These are phyloP conservation scores for Hibiscus trionum DNA, from an alignment of 345 rosid genomes.

Conservation along the genomic window DNA sequence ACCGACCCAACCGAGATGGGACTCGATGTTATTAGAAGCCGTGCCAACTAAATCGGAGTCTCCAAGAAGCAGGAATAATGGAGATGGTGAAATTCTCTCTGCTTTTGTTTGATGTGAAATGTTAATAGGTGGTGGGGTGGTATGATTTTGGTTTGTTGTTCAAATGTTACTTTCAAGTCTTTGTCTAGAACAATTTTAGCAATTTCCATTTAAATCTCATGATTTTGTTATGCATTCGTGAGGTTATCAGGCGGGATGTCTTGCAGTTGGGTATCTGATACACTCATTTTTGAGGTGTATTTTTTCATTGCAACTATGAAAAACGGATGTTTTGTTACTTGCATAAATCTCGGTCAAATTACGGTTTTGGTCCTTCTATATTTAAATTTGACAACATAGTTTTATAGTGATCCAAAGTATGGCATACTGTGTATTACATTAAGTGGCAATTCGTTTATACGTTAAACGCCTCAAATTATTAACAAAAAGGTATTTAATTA, in stretches of 20 bases:
- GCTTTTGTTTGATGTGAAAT: conserved; percentile 8
- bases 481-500: no score
- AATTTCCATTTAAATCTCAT: conserved; percentile 12
- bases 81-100: conserved; percentile 4
- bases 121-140: conserved; percentile 22
- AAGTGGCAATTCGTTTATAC: no score
- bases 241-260: background rate
- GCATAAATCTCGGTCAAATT: no score
- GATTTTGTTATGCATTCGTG: conserved; percentile 16
- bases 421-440: no score
- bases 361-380: no score
- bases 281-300: background rate
- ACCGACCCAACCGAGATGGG: conserved; percentile 62
- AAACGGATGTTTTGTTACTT: no score
- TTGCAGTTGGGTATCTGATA: background rate
- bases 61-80: background rate
- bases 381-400: no score
- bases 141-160: conserved; percentile 14
- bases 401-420: no score
- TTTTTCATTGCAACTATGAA: background rate
- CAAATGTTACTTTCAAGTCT: conserved; percentile 24
- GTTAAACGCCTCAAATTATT: no score
- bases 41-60: conserved; percentile 6
- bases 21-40: conserved; percentile 41
- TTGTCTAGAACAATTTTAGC: conserved; percentile 15